Evolutionary conservation across 371 early-diverging fungal genomes (phyloP).

Genomic region (Batrachochytrium dendrobatidis): DNA sequence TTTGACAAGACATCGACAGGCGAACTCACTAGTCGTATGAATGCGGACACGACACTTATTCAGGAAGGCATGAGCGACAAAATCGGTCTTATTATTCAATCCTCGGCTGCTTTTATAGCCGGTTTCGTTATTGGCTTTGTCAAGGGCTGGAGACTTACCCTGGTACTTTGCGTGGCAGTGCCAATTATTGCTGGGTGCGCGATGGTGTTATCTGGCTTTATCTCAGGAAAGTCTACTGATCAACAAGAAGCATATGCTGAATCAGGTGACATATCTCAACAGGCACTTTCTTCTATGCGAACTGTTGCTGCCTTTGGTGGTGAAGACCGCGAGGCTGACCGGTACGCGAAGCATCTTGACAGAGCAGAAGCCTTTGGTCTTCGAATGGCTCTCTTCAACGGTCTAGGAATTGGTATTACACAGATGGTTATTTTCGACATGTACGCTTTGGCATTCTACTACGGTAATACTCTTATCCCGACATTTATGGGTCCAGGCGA

Average conservation of each 20-base stretch:
- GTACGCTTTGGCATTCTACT: constrained; percentile 35
- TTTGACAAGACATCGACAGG: constrained; percentile 65
- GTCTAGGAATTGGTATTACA: constrained; percentile 25
- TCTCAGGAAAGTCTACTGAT: constrained; percentile 40
- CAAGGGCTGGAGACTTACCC: constrained; percentile 78
- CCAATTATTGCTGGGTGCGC: constrained; percentile 39
- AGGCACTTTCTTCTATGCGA: constrained; percentile 77
- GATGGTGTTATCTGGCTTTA: constrained; percentile 59
- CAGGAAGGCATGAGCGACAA: constrained; percentile 73
- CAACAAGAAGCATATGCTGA: constrained; percentile 55
- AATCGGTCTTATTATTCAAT: constrained; percentile 62
- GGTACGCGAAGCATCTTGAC: constrained; percentile 47
- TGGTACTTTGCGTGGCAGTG: constrained; percentile 68
- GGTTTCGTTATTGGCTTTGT: constrained; percentile 83
- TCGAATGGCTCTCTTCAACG: constrained; percentile 28
- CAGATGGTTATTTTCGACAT: constrained; percentile 25
- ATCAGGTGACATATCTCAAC: constrained; percentile 78
- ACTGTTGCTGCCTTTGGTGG: constrained; percentile 82
- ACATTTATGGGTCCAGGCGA: constrained; percentile 62
- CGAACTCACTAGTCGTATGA: constrained; percentile 55
- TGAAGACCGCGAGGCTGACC: constrained; percentile 56
- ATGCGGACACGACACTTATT: constrained; percentile 41
- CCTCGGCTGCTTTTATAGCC: constrained; percentile 66
- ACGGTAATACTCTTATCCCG: constrained; percentile 27
- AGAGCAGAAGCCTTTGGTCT: constrained; percentile 27